Conservation (phyloP, 2,329 filamentous ascomycete genomes). For the Scedosporium apiospermum region DNA sequence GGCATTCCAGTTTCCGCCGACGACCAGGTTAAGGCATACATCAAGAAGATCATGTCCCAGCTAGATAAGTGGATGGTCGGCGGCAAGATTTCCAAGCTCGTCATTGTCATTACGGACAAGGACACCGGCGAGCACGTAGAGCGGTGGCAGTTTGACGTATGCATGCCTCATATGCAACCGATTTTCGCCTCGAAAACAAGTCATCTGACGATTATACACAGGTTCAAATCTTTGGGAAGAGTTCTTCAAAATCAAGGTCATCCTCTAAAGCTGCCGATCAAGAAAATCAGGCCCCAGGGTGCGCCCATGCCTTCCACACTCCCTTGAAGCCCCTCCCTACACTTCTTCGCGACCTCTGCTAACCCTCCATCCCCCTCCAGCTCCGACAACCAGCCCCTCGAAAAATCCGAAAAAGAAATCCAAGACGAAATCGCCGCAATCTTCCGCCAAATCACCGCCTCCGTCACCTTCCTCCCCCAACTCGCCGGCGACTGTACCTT, state of each 20-base stretch:
- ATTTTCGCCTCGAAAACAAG: slow-evolving; percentile 7
- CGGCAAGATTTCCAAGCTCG: slow-evolving; percentile 93
- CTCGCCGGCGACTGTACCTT: slow-evolving; percentile 93
- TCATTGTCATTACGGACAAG: slow-evolving; percentile 94
- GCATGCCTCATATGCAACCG: slow-evolving; percentile 11
- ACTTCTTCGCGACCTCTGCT: not conserved
- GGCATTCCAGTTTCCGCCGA: slow-evolving; percentile 65
- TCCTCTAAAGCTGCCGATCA: slow-evolving; percentile 48
- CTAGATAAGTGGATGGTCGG: slow-evolving; percentile 96
- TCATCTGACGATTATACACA: slow-evolving; percentile 11
- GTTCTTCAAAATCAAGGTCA: slow-evolving; percentile 41
- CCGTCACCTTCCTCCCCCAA: slow-evolving; percentile 92
- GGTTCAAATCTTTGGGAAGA: slow-evolving; percentile 34
- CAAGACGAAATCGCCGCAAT: slow-evolving; percentile 93
- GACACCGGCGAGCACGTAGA: slow-evolving; percentile 95
- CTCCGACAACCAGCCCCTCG: slow-evolving; percentile 21
- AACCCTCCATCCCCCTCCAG: not conserved
- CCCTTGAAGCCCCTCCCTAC: not conserved
- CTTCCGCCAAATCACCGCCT: slow-evolving; percentile 96
- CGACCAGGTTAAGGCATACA: slow-evolving; percentile 97
- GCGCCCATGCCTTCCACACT: slow-evolving; percentile 9
- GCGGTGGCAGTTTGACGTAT: slow-evolving; percentile 94
- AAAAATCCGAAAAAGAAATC: slow-evolving; percentile 90
- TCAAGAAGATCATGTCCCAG: slow-evolving; percentile 98
- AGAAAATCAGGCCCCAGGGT: slow-evolving; percentile 57